These are phyloP conservation scores for Pythium graminicola DNA, from an alignment of 352 stramenopile species.

Conservation along the genomic window DNA sequence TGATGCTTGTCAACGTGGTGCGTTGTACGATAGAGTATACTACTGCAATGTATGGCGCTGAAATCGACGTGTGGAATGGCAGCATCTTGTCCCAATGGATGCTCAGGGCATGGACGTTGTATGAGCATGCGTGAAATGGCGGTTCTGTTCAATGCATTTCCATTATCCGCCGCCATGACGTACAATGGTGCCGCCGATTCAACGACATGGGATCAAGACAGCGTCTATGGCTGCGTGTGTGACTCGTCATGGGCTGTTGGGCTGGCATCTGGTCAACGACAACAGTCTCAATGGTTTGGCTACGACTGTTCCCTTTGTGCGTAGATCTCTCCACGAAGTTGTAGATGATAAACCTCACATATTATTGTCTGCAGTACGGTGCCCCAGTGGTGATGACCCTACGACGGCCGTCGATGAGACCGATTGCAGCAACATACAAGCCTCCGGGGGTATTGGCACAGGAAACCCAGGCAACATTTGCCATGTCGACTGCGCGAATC, in stretches of 20 bases:
- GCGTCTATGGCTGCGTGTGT: constrained; percentile 71
- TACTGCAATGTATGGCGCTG: no score
- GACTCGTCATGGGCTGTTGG: constrained; percentile 73
- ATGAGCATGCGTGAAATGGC: constrained; percentile 63
- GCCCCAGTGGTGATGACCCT: constrained; percentile 84
- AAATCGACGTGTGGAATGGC: no score
- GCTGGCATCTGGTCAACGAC: constrained; percentile 59
- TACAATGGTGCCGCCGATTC: constrained; percentile 45
- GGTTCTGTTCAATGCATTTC: constrained; percentile 35
- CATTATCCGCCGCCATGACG: constrained; percentile 43
- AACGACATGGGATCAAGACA: constrained; percentile 71
- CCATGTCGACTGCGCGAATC: constrained; percentile 74
- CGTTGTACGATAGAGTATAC: no score
- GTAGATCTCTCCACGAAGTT: neutral
- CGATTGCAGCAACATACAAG: constrained; percentile 57
- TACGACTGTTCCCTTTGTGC: constrained; percentile 73
- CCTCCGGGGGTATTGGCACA: constrained; percentile 31
- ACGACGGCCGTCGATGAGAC: constrained; percentile 76
- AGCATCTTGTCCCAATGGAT: constrained; percentile 47
- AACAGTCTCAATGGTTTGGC: constrained; percentile 86
- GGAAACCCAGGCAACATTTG: constrained; percentile 49
- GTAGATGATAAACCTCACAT: neutral
- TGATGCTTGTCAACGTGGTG: constrained; percentile 62
- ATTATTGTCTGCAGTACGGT: constrained; percentile 39
- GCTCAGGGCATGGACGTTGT: constrained; percentile 67